Percentiles rank a stretch among this genome's conserved stretches.
phyloP scores from a whole-genome alignment of 371 early-diverging fungal species.

The Phascolomyces articulosus region DNA sequence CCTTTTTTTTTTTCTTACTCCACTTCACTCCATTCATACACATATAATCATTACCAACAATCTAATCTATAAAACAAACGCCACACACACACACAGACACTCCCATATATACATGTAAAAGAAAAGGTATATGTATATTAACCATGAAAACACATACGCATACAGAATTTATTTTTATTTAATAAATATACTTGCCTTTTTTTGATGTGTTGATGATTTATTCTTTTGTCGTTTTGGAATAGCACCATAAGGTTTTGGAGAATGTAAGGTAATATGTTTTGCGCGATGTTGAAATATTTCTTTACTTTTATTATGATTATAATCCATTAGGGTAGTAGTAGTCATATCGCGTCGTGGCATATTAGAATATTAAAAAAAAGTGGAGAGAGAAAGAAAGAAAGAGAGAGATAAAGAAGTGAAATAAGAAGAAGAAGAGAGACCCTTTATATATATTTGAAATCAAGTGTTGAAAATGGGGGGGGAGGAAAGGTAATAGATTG shows the following conservation, averaged over 20 bases:
- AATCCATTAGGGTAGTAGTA: not conserved
- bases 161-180: not conserved
- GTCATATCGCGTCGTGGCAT: not conserved
- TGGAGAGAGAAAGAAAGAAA: not conserved
- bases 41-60: too few species aligned
- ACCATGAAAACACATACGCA: not conserved
- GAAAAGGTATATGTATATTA: too few species aligned
- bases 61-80: too few species aligned
- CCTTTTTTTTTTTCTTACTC: not conserved
- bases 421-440: not conserved
- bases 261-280: conserved; percentile 11
- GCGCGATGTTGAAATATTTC: conserved; percentile 10
- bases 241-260: conserved; percentile 30
- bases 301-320: not conserved
- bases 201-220: conserved; percentile 8
- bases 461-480: not conserved
- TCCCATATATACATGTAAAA: too few species aligned
- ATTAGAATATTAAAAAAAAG: not conserved
- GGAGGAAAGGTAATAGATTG: not conserved
- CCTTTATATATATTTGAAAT: not conserved
- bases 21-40: too few species aligned
- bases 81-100: too few species aligned
- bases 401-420: not conserved
- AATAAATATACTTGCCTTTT: conserved; percentile 9
- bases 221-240: conserved; percentile 27